Conservation (phyloP, 1,139 yeast genomes). For the Diutina pseudorugosa region DNA sequence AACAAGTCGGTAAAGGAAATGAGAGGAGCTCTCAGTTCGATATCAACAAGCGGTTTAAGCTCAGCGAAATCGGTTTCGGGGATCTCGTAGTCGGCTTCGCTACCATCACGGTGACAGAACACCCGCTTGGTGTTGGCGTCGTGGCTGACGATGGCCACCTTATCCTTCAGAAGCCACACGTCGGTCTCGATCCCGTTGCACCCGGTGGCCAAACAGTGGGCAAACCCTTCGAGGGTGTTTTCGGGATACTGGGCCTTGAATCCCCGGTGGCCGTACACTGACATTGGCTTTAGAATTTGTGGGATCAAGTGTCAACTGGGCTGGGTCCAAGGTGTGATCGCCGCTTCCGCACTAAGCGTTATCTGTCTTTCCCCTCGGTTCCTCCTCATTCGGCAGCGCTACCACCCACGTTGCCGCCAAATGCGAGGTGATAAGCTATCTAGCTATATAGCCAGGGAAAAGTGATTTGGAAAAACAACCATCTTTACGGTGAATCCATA, state of each 20-base stretch:
- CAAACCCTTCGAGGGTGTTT: constrained; percentile 65
- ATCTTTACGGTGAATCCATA: too few relatives aligned
- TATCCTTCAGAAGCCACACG: constrained; percentile 66
- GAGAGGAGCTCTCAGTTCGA: constrained; percentile 43
- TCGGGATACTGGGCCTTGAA: constrained; percentile 61
- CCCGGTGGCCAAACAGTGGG: constrained; percentile 57
- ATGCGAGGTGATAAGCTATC: neutral
- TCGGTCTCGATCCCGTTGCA: constrained; percentile 76
- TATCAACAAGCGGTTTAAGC: constrained; percentile 42
- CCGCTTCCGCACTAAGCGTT: too few relatives aligned
- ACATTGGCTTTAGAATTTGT: neutral
- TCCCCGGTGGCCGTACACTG: constrained; percentile 29
- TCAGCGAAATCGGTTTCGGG: constrained; percentile 25
- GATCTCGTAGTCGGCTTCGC: constrained; percentile 27
- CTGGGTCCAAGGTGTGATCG: too few relatives aligned
- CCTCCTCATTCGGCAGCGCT: neutral
- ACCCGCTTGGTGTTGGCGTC: constrained; percentile 49
- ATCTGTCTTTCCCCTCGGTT: neutral
- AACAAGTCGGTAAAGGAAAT: constrained; percentile 51
- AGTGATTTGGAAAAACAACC: too few relatives aligned
- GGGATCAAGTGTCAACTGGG: too few relatives aligned
- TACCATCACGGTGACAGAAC: constrained; percentile 38
- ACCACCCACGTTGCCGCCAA: neutral
- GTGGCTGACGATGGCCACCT: constrained; percentile 66
- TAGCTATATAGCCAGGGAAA: neutral